These are phyloP conservation scores for Tricholoma terreum DNA, from an alignment of 768 basidiomycete species.

Conservation along the genomic window DNA sequence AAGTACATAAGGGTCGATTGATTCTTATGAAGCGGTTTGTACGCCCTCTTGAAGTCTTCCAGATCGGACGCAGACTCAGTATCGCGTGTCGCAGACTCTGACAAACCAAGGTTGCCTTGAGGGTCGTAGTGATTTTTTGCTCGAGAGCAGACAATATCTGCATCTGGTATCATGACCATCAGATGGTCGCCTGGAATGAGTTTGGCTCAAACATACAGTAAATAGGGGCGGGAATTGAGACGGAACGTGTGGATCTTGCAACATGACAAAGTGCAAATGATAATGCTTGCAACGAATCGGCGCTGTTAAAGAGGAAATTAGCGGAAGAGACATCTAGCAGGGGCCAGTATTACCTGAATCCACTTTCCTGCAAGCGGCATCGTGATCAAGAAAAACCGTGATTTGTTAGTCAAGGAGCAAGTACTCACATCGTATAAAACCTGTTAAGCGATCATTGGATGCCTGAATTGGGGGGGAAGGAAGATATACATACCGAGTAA, in stretches of 20 bases:
- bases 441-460: constrained; percentile 16
- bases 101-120: constrained; percentile 37
- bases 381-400: neutral
- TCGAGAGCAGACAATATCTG: constrained; percentile 69
- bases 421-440: constrained; percentile 41
- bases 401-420: neutral
- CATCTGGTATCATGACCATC: constrained; percentile 36
- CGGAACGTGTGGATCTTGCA: constrained; percentile 76
- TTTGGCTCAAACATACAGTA: constrained; percentile 54
- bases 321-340: neutral
- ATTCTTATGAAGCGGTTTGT: constrained; percentile 39
- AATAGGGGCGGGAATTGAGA: constrained; percentile 82
- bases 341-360: constrained; percentile 47
- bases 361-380: constrained; percentile 40
- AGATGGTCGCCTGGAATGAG: neutral
- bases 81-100: constrained; percentile 37
- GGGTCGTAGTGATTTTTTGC: constrained; percentile 68
- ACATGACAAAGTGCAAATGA: constrained; percentile 77
- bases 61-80: constrained; percentile 34
- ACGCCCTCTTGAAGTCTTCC: constrained; percentile 47
- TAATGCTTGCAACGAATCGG: constrained; percentile 66
- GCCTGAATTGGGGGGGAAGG: neutral
- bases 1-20: constrained; percentile 40
- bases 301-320: constrained; percentile 29
- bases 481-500: constrained; percentile 39